Base-by-base conservation (phyloP, 345 rosid species). In the Eucalyptus victrix region DNA sequence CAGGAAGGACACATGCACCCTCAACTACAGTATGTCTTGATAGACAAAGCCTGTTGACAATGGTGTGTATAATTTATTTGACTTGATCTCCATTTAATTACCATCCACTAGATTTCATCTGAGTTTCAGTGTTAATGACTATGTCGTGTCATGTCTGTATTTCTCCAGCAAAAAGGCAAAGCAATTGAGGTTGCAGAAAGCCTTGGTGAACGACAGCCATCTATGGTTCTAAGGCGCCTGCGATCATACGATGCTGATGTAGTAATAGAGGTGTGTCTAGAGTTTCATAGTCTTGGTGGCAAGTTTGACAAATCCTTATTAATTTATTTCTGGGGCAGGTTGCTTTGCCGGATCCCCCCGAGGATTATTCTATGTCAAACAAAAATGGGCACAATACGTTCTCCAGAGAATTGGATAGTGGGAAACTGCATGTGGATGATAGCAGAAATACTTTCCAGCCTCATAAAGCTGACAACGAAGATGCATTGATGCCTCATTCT, bases 141-240 rank as follows among this genome's bases (percentile, higher is more conserved):
- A 23, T 65, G 37, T 69, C 3, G 2, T 67, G 56, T 45, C 15
- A 19, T 65, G 67, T 60, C 86, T 69, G 80, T 28, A 60, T 65
- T 83, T 49, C 89, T 92, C 90, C 92, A 93, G 94, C 90, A 92
- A 76, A 93, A 91, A 90, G 98, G 96, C 88, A 94, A 92, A 88
- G 93, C 96, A 88, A 96, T 97, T 92, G 91, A 94, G 93, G 96
- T 97, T 89, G 91, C 89, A 92, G 91, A 88, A 17, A 91, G 93
- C 90, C 90, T 89, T 65, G 88, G 51, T 87, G 96, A 93, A 88
- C 96, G 97, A 34, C 93, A 86, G 85, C 94, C 97, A 26, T 94
- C 96, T 86, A 89, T 87, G 90, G 92, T 93, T 89, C 47, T 91
- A 88, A 93, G 92, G 90, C 87, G 40, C 90, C 92, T 92, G 14